Conservation (phyloP, 768 basidiomycete species). For the Pulveroboletus sp. region DNA sequence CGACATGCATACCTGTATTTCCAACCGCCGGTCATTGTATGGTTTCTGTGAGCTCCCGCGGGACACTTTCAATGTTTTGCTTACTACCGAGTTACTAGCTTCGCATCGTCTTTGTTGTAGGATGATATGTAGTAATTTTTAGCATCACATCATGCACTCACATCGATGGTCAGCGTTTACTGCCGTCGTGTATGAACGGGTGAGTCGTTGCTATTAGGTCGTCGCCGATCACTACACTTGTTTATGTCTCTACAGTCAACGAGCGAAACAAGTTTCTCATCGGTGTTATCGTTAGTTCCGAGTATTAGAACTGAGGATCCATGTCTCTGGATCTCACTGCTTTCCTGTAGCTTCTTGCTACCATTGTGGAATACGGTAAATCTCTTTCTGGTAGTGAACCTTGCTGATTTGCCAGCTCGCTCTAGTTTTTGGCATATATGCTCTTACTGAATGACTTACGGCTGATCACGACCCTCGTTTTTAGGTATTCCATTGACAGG, state of each 20-base stretch:
- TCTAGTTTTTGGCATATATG: constrained; percentile 7
- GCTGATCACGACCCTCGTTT: too few relatives aligned
- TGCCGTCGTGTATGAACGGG: constrained; percentile 14
- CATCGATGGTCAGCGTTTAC: constrained; percentile 6
- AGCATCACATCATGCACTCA: background rate
- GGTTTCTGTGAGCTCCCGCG: background rate
- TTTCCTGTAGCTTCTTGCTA: background rate
- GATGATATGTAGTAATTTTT: constrained; percentile 4
- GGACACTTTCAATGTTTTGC: background rate
- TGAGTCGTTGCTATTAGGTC: background rate
- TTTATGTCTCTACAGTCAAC: constrained; percentile 8
- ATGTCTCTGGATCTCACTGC: background rate
- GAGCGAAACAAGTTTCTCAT: constrained; percentile 13
- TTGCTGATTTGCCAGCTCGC: background rate
- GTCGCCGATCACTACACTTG: background rate
- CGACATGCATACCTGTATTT: background rate
- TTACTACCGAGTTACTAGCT: constrained; percentile 1
- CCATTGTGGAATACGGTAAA: background rate
- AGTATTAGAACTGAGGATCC: too few relatives aligned
- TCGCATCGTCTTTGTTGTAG: background rate
- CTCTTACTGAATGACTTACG: background rate
- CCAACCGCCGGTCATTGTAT: background rate
- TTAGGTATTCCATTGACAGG: background rate
- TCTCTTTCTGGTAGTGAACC: background rate
- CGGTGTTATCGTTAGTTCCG: constrained; percentile 6